Evolutionary conservation across 179 eudicot species (phyloP), one percentile per base, ranked within the genome.

Genomic region (Camellia oleifera): DNA sequence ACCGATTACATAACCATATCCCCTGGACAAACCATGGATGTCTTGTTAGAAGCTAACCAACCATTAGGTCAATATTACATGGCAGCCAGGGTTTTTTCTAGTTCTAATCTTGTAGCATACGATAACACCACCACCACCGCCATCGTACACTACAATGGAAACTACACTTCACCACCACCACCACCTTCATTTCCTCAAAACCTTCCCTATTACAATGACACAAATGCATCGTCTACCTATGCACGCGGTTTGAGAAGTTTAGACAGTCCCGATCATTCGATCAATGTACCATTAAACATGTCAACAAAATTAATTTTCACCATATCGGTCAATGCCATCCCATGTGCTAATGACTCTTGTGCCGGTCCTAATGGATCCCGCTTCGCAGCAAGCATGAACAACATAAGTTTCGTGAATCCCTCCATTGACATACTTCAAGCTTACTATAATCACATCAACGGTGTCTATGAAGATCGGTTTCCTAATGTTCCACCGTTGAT

Each of bases 1-100:
- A 69, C 70, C 6, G 56, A 75, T 5, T 77, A 81, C 57, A 76
- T 85, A 53, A 65, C 81, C 7, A 87, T 87, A 48, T n/a, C 88
- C 15, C 88, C 90, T 0, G 90, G 90, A 15, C 90, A 87, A 83
- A 85, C 90, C 58, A 64, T 87, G 3, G 90, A 85, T 50, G 48
- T 78, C 45, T 67, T 85, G 11, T 15, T 87, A 11, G 20, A 69
- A 32, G 77, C 85, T 9, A 71, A 87, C 64, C 82, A 80, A 52
- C 45, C 78, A 18, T 65, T 7, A 1, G 66, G 17, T n/a, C 77
- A 13, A 4, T 85, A 87, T 32, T 85, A 87, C 82, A 83, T 85
- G 75, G 88, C 88, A 2, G 76, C 85, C 54, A 77, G 61, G 73
- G 77, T 79, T 8, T 87, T 85, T 45, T 26, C 64, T 2, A 79